These are phyloP conservation scores for Tricholoma bakamatsutake DNA, from an alignment of 768 basidiomycete species.

Conservation along the genomic window DNA sequence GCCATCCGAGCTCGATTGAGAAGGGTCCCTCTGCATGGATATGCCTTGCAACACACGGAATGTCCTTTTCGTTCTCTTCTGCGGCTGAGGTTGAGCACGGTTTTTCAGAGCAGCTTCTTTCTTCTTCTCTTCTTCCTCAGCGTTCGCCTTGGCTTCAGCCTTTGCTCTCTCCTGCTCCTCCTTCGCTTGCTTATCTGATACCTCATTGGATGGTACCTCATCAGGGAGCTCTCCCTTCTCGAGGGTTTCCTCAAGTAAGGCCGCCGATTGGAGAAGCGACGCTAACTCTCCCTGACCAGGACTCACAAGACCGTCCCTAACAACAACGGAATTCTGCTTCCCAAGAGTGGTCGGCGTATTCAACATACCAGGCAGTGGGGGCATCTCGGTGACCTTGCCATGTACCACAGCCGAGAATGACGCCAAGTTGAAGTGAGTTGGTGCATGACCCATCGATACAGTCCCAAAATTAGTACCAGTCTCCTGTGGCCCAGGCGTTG, in stretches of 20 bases:
- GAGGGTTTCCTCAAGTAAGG: constrained; percentile 49
- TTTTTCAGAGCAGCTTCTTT: constrained; percentile 20
- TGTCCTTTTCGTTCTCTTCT: constrained; percentile 12
- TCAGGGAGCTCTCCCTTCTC: constrained; percentile 41
- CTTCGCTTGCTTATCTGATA: constrained; percentile 9
- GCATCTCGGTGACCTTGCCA: constrained; percentile 42
- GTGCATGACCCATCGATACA: constrained; percentile 14
- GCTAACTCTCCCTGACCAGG: constrained; percentile 50
- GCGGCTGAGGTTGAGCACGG: constrained; percentile 16
- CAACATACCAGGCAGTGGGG: constrained; percentile 18
- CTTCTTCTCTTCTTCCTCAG: constrained; percentile 21
- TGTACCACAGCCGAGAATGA: constrained; percentile 57
- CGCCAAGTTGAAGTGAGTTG: constrained; percentile 12
- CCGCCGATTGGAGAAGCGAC: constrained; percentile 50
- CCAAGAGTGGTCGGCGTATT: constrained; percentile 24
- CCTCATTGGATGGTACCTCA: constrained; percentile 20
- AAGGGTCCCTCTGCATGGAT: constrained; percentile 5
- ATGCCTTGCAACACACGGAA: constrained; percentile 12
- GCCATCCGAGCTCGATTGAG: not conserved
- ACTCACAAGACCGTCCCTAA: constrained; percentile 34
- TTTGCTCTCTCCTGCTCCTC: constrained; percentile 9
- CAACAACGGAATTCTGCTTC: constrained; percentile 21
- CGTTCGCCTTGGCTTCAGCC: constrained; percentile 15
- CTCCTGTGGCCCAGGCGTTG: constrained; percentile 24
- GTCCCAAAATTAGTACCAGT: constrained; percentile 20